Base-by-base conservation (phyloP, 2,329 filamentous ascomycete genomes). In the Elsinoe batatas region DNA sequence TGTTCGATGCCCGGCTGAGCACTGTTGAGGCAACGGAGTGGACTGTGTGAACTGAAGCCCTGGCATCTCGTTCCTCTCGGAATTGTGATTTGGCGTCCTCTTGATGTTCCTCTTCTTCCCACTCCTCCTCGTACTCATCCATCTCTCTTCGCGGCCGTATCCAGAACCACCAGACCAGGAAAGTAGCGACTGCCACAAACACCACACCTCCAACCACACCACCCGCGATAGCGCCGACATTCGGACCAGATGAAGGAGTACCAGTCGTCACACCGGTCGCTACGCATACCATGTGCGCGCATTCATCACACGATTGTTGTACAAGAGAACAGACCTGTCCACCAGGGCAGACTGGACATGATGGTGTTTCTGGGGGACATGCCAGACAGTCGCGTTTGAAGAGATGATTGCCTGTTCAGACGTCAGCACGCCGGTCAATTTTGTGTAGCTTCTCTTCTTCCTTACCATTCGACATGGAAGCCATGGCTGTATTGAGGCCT, bases 11-110 rank as follows among this genome's bases (percentile, higher is more conserved):
- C 59, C 93, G 84, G 15, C 93, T 97, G 58, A 96, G 80, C 58
- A 97, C 90, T 22, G 91, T 97, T 8, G 91, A 96, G 13, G 93
- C 93, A 67, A 98, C 89, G 11, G 91, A 97, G 65, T 86, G 81
- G 55, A 91, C 85, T n/a, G 88, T 88, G 68, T 93, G 83, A 43
- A 88, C 87, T 10, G 91, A 93, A 56, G 86, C 81, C 63, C 90
- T 44, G 47, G 69, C 69, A 60, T 78, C 76, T 12, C 59, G 35
- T 10, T 54, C 38, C 44, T 56, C 56, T 33, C 58, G 58, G 59
- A 60, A 60, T 40, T 57, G 53, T 26, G 53, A 51, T 32, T 60
- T 56, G 6, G 67, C 70, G 66, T 83, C 81, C 62, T 85, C 79
- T 57, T 74, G 73, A 61, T 73, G 68, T 59, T 77, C 76, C 35